A percentile compares a stretch with the other conserved stretches of the same genome.
Conservation (phyloP, 1,284 basidiomycete species). For the Rhizopogon hawkerae region DNA sequence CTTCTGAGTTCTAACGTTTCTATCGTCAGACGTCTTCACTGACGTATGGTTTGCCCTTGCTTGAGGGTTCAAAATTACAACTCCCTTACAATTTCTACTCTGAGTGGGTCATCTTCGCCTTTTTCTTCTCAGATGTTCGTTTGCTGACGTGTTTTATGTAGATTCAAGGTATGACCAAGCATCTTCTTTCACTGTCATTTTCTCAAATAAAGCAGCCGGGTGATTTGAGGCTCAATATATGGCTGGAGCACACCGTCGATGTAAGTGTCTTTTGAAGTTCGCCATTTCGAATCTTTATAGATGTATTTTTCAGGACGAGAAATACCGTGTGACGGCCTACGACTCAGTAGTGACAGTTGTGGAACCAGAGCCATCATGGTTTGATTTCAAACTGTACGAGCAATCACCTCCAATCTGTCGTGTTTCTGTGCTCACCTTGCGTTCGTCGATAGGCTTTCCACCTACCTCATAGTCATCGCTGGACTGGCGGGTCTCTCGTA, state of each 20-base stretch:
- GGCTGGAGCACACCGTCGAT: slow-evolving; percentile 65
- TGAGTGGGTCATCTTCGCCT: slow-evolving; percentile 53
- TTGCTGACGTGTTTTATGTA: slow-evolving; percentile 23
- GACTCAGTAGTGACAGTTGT: slow-evolving; percentile 78
- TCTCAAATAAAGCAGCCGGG: slow-evolving; percentile 44
- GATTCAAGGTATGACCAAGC: slow-evolving; percentile 48
- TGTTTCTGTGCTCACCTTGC: slow-evolving; percentile 3
- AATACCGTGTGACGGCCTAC: slow-evolving; percentile 61
- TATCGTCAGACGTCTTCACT: slow-evolving; percentile 49
- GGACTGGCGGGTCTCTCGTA: slow-evolving; percentile 62
- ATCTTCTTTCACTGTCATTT: not conserved
- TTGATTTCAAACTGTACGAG: slow-evolving; percentile 74
- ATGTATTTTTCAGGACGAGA: slow-evolving; percentile 34
- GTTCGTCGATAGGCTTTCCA: slow-evolving; percentile 48
- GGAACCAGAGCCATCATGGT: slow-evolving; percentile 70
- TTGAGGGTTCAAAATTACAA: slow-evolving; percentile 58
- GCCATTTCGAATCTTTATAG: slow-evolving; percentile 1
- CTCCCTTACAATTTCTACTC: slow-evolving; percentile 74
- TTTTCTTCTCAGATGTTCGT: slow-evolving; percentile 3
- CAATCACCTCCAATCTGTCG: slow-evolving; percentile 2
- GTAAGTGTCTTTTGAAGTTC: slow-evolving; percentile 31
- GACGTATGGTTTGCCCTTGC: slow-evolving; percentile 52
- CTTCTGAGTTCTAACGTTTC: slow-evolving; percentile 7
- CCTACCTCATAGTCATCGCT: slow-evolving; percentile 66
- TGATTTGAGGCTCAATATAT: slow-evolving; percentile 71